Evolutionary conservation across 495 filamentous ascomycete species (phyloP), one percentile per base, ranked within the genome.

Genomic region (Neurospora sp.): DNA sequence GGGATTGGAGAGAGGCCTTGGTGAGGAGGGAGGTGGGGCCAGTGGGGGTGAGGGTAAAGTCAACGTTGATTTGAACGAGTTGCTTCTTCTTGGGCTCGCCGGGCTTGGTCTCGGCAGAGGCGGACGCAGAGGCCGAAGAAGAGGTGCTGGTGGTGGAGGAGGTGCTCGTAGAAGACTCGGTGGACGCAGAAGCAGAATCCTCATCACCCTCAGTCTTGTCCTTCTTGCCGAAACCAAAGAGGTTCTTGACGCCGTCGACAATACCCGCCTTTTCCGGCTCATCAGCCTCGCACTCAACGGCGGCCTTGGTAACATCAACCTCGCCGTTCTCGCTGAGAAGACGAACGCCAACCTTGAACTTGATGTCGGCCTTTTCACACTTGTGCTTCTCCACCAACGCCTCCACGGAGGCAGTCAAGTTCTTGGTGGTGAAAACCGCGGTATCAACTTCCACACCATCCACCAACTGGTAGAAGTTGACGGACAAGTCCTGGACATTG

Each of bases 221-320:
- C 84, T 95, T 84, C 73, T 89, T 89, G 9, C 96, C 96, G 77
- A 98, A 92, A 18, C 96, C 96, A 77, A 99, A 95, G 73, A 97
- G 89, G 71, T 91, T 93, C 85, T 99, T 99, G 78, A 98, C 92
- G 48, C 92, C 93, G 76, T 97, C 96, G 39, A 98, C 86, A 69
- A 92, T 90, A 31, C 89, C 92, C 78, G 92, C 92, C 83, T 93
- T 94, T 71, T 91, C 89, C 12, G 81, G 74, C 6, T 83, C 86
- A 44, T 89, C 88, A 46, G 92, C 87, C 79, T 95, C 92, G 76
- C 96, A 99, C 81, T 94, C 94, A 8, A 96, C 91, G 71, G 88
- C 88, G 37, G 91, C 92, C 74, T 87, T 86, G 39, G 88, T 80
- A 65, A 98, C 88, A 71, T 93, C 92, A 5, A 96, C 94, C 74